A percentile compares a stretch with the other conserved stretches of the same genome.
Conservation (phyloP, 768 basidiomycete species). For the Naematelia encephala region DNA sequence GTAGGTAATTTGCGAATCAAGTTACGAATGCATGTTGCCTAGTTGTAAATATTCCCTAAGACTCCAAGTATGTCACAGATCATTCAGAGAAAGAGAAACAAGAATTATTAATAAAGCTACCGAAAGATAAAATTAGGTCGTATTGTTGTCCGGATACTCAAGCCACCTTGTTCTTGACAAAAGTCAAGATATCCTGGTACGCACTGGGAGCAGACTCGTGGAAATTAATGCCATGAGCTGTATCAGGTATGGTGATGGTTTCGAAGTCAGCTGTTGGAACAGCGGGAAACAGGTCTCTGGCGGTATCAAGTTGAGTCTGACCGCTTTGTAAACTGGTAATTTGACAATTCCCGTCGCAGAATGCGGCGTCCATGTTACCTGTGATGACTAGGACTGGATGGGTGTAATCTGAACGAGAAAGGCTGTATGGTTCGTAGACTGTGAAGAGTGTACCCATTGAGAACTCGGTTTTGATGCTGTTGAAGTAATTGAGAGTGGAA, state of each 20-base stretch:
- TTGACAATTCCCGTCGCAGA: conserved; percentile 31
- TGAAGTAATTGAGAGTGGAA: conserved; percentile 23
- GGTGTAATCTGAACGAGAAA: conserved; percentile 14
- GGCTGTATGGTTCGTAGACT: background rate
- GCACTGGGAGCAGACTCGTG: conserved; percentile 30
- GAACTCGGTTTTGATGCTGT: conserved; percentile 33
- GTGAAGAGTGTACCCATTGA: conserved; percentile 26
- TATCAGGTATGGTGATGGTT: conserved; percentile 29
- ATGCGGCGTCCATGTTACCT: conserved; percentile 31
- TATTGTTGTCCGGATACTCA: no score
- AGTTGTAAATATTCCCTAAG: no score
- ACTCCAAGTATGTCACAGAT: no score
- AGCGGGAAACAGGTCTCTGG: conserved; percentile 21
- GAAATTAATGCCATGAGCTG: conserved; percentile 40
- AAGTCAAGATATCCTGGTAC: conserved; percentile 33
- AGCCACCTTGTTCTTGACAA: conserved; percentile 10
- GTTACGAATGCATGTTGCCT: no score
- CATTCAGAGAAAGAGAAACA: no score
- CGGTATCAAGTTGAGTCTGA: conserved; percentile 36
- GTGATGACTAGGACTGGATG: conserved; percentile 33
- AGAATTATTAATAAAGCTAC: no score
- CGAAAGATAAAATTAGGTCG: no score
- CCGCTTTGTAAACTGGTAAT: conserved; percentile 21
- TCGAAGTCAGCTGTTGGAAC: conserved; percentile 20
- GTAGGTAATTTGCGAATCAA: no score